Percentiles rank a stretch among this genome's conserved stretches.
phyloP scores from a whole-genome alignment of 768 basidiomycete genomes.

The Naganishia friedmannii region DNA sequence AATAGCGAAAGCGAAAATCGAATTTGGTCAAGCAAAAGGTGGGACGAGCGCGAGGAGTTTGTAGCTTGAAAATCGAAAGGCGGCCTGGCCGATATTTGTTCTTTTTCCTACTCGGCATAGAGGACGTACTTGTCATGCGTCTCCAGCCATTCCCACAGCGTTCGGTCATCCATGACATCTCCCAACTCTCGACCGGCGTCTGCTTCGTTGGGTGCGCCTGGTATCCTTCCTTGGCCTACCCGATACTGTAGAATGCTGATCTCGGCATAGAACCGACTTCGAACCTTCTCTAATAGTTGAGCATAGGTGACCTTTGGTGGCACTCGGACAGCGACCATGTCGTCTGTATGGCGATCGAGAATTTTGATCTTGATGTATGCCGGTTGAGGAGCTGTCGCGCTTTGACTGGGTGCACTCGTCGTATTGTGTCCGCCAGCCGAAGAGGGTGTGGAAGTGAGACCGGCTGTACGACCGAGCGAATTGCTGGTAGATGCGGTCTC shows the following conservation, averaged over 20 bases:
- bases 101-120: slow-evolving; percentile 42
- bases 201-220: not conserved
- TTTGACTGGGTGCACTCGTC: not conserved
- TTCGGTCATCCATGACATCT: slow-evolving; percentile 47
- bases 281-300: slow-evolving; percentile 88
- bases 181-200: slow-evolving; percentile 35
- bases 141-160: slow-evolving; percentile 48
- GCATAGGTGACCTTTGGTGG: slow-evolving; percentile 82
- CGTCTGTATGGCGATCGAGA: slow-evolving; percentile 86
- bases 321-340: slow-evolving; percentile 93
- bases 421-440: slow-evolving; percentile 5
- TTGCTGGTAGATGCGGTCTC: slow-evolving; percentile 8
- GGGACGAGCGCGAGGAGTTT: too few species aligned
- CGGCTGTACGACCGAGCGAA: not conserved
- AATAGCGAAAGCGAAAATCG: too few species aligned
- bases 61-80: too few species aligned
- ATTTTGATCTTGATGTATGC: slow-evolving; percentile 99
- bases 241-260: slow-evolving; percentile 70
- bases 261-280: slow-evolving; percentile 74
- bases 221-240: slow-evolving; percentile 33
- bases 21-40: too few species aligned
- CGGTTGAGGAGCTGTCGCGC: slow-evolving; percentile 36
- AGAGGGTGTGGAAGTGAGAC: not conserved
- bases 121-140: slow-evolving; percentile 50
- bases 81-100: not conserved